phyloP scores from a whole-genome alignment of 2,329 filamentous ascomycete species.

The Penicillium sp. region DNA sequence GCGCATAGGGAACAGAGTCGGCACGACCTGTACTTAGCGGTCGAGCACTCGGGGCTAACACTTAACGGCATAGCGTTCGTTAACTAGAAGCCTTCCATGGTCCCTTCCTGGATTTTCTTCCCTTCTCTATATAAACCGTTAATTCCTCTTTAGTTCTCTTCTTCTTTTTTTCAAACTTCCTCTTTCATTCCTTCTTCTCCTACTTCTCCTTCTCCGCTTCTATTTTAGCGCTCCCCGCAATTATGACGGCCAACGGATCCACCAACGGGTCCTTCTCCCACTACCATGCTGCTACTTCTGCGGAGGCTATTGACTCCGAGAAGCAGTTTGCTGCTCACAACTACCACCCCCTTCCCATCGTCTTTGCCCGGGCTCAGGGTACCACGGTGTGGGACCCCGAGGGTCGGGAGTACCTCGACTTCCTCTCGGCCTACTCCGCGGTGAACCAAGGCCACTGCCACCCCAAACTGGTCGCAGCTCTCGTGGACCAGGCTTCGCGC shows the following conservation, averaged over 20 bases:
- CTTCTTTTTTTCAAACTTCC: background rate
- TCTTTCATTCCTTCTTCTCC: background rate
- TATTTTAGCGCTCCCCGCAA: conserved; percentile 13
- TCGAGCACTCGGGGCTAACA: conserved; percentile 31
- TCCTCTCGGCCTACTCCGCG: conserved; percentile 95
- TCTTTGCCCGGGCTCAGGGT: conserved; percentile 83
- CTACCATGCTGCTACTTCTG: conserved; percentile 77
- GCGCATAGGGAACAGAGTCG: conserved; percentile 29
- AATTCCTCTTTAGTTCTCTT: background rate
- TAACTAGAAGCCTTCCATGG: background rate
- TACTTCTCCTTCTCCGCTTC: too few species aligned
- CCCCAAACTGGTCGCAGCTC: conserved; percentile 87
- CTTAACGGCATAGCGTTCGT: conserved; percentile 36
- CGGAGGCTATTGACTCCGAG: conserved; percentile 77
- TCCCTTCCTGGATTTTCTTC: conserved; percentile 5
- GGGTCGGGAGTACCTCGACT: conserved; percentile 93
- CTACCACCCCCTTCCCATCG: conserved; percentile 94
- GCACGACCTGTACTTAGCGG: conserved; percentile 30
- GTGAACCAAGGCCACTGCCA: conserved; percentile 99
- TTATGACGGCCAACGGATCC: conserved; percentile 43
- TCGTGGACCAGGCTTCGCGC: conserved; percentile 84
- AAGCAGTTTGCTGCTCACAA: conserved; percentile 91
- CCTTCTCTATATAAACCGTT: conserved; percentile 5
- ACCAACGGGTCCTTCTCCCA: conserved; percentile 41
- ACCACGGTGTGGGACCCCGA: conserved; percentile 96